phyloP scores from a whole-genome alignment of 306 rosid species.

The Corylus americana region DNA sequence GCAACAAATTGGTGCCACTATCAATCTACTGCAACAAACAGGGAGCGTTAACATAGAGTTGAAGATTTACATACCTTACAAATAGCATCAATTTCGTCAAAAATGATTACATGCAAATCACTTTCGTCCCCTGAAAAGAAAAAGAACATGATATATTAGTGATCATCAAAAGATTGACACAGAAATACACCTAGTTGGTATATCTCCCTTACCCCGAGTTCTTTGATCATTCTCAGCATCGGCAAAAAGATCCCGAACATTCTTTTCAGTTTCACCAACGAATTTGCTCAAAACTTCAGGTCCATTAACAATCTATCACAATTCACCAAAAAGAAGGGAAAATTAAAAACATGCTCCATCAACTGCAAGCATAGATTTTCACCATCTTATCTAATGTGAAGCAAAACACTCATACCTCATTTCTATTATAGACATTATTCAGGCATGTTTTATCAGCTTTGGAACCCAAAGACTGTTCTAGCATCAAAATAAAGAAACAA shows the following conservation, averaged over 20 bases:
- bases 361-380: constrained; percentile 22
- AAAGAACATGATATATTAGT: constrained; percentile 34
- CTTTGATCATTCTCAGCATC: constrained; percentile 98
- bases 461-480: constrained; percentile 12
- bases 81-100: constrained; percentile 98
- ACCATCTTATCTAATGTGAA: constrained; percentile 31
- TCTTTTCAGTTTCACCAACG: constrained; percentile 98
- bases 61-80: constrained; percentile 73
- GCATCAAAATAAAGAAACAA: neutral
- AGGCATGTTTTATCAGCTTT: constrained; percentile 29
- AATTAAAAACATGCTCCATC: constrained; percentile 9
- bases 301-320: constrained; percentile 84
- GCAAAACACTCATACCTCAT: constrained; percentile 8
- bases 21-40: constrained; percentile 10
- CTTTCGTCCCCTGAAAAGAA: constrained; percentile 79
- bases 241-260: constrained; percentile 96
- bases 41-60: constrained; percentile 22
- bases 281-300: constrained; percentile 97
- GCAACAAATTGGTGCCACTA: constrained; percentile 23
- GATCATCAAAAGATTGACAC: constrained; percentile 27
- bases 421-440: constrained; percentile 20
- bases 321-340: constrained; percentile 7
- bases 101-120: constrained; percentile 96
- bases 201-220: constrained; percentile 59
- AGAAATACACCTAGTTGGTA: constrained; percentile 20